Percentiles rank a stretch among this genome's conserved stretches.
phyloP scores from a whole-genome alignment of 257 asterid genomes.

The Ocimum tenuiflorum region DNA sequence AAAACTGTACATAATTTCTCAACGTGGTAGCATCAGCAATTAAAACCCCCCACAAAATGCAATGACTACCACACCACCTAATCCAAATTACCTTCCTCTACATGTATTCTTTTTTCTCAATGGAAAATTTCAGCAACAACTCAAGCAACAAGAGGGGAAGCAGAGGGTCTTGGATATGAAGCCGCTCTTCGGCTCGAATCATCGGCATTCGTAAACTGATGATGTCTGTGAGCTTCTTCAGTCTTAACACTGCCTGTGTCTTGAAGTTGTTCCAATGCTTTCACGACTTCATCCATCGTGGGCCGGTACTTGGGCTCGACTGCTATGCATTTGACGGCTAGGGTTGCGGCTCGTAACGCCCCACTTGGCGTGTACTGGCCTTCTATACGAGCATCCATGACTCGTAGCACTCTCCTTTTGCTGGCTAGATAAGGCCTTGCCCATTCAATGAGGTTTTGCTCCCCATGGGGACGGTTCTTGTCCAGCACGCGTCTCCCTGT shows the following conservation, averaged over 20 bases:
- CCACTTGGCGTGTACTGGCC: slow-evolving; percentile 46
- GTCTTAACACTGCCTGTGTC: slow-evolving; percentile 35
- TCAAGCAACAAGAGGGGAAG: slow-evolving; percentile 33
- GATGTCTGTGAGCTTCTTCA: slow-evolving; percentile 37
- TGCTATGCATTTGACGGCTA: slow-evolving; percentile 51
- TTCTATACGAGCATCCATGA: slow-evolving; percentile 52
- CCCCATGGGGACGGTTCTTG: slow-evolving; percentile 61
- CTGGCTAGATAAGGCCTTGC: slow-evolving; percentile 49
- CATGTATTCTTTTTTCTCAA: too few species aligned
- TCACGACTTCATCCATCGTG: slow-evolving; percentile 50
- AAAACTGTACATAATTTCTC: too few species aligned
- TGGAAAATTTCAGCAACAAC: too few species aligned
- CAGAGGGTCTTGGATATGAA: slow-evolving; percentile 50
- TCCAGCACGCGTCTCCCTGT: slow-evolving; percentile 56
- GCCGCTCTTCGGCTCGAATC: slow-evolving; percentile 29
- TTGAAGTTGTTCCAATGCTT: slow-evolving; percentile 47
- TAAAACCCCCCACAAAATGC: too few species aligned
- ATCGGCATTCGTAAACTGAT: not conserved
- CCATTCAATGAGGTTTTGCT: slow-evolving; percentile 69
- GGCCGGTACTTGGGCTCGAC: slow-evolving; percentile 49
- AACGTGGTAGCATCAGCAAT: too few species aligned
- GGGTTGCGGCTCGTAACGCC: slow-evolving; percentile 44
- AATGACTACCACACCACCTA: too few species aligned
- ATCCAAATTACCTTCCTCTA: too few species aligned
- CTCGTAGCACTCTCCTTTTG: slow-evolving; percentile 45